A percentile compares a stretch with the other conserved stretches of the same genome.
Conservation (phyloP, 257 asterid species). For the Ocimum tenuiflorum region DNA sequence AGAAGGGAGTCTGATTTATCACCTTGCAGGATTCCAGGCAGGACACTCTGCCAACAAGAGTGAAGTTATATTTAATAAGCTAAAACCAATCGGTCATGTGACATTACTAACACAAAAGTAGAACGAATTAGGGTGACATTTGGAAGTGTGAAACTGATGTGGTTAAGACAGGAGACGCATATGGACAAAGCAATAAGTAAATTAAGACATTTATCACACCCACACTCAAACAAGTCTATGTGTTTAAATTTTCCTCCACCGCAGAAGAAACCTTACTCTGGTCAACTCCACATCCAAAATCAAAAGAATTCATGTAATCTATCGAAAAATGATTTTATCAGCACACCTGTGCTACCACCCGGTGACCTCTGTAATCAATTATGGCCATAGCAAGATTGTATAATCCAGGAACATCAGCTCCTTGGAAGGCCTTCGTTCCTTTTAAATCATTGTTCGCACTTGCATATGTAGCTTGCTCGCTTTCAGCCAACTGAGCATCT, state of each 20-base stretch:
- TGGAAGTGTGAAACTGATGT: not conserved
- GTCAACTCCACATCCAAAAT: not conserved
- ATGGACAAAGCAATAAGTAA: not conserved
- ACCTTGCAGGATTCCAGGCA: conserved; percentile 97
- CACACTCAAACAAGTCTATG: not conserved
- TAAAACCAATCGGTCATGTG: not conserved
- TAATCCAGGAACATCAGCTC: conserved; percentile 85
- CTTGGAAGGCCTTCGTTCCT: conserved; percentile 97
- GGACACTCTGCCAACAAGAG: conserved; percentile 60
- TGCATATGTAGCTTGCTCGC: conserved; percentile 98
- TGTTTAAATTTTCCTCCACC: too few relatives aligned
- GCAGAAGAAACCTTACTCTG: too few relatives aligned
- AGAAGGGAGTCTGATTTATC: conserved; percentile 89
- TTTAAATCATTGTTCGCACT: conserved; percentile 93
- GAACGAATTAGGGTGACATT: not conserved
- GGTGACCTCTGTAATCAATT: conserved; percentile 93
- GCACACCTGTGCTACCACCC: conserved; percentile 93
- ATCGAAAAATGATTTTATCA: not conserved
- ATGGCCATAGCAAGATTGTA: conserved; percentile 96
- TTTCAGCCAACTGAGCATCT: conserved; percentile 76
- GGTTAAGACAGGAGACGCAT: conserved; percentile 4
- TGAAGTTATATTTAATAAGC: conserved; percentile 9
- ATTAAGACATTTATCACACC: not conserved
- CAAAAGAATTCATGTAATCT: not conserved
- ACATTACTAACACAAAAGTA: not conserved